phyloP scores from a whole-genome alignment of 139 green algal genomes.

The Tetratostichococcus sp. region DNA sequence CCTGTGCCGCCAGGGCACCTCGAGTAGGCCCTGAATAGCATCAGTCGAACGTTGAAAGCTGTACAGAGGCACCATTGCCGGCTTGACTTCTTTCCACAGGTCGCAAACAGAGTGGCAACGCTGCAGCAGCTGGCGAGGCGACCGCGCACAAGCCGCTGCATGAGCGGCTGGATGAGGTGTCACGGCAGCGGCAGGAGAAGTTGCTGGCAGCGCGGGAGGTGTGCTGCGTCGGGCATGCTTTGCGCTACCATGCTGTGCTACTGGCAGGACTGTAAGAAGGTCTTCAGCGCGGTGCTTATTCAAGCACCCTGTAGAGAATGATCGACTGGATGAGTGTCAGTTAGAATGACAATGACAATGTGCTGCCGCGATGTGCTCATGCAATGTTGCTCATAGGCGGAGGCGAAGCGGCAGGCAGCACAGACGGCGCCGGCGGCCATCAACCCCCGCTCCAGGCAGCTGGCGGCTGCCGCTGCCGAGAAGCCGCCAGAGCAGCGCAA shows the following conservation, averaged over 20 bases:
- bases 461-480: conserved; percentile 10
- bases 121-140: neutral
- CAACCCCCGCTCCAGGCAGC: conserved; percentile 20
- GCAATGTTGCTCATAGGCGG: neutral
- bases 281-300: too few species aligned
- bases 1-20: too few species aligned
- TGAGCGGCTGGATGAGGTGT: conserved; percentile 21
- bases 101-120: conserved; percentile 6
- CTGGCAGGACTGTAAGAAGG: too few species aligned
- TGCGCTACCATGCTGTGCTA: too few species aligned
- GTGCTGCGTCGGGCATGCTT: neutral
- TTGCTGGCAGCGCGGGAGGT: conserved; percentile 20
- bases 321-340: too few species aligned
- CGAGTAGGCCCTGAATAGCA: too few species aligned
- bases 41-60: too few species aligned
- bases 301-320: neutral
- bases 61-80: too few species aligned
- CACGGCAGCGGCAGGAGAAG: conserved; percentile 12
- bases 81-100: neutral
- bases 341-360: too few species aligned
- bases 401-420: neutral
- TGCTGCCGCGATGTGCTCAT: too few species aligned
- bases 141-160: conserved; percentile 18
- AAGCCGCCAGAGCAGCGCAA: neutral
- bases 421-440: neutral